Evolutionary conservation across 148 eudicot species (phyloP).

Genomic region (Heliosperma pusillum): DNA sequence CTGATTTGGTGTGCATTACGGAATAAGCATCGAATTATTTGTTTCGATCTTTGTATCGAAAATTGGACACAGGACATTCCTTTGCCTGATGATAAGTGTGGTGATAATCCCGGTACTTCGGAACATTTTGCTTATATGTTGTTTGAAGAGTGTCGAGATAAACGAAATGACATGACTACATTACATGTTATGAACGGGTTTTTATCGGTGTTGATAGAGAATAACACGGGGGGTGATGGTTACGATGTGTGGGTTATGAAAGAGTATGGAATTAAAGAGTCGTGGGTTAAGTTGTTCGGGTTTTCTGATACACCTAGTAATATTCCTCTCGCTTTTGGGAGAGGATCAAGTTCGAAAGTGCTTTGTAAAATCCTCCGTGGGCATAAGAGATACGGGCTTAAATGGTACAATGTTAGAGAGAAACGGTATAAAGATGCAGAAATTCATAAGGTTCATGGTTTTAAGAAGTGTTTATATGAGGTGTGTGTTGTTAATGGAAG

Average conservation of each 20-base stretch:
- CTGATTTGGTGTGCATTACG: neutral
- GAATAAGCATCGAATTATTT: neutral
- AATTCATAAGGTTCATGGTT: neutral
- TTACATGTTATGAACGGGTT: neutral
- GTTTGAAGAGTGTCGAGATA: neutral
- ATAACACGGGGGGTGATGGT: neutral
- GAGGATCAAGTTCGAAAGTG: neutral
- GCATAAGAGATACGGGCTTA: neutral
- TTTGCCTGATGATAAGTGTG: neutral
- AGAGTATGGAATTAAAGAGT: slow-evolving; percentile 4
- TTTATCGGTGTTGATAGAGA: neutral
- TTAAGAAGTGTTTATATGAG: neutral
- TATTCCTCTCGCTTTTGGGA: neutral
- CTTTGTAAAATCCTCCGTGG: neutral
- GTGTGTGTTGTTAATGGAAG: neutral
- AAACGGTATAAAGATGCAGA: neutral
- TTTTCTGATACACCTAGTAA: neutral
- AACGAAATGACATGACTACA: neutral
- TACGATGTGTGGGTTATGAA: slow-evolving; percentile 1
- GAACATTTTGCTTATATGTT: neutral
- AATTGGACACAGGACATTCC: neutral
- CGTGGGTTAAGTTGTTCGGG: neutral
- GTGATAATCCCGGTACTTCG: neutral
- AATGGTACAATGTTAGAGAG: neutral
- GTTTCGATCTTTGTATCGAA: neutral